Conservation (phyloP, 352 stramenopile genomes). For the Globisporangium uncinulatum region DNA sequence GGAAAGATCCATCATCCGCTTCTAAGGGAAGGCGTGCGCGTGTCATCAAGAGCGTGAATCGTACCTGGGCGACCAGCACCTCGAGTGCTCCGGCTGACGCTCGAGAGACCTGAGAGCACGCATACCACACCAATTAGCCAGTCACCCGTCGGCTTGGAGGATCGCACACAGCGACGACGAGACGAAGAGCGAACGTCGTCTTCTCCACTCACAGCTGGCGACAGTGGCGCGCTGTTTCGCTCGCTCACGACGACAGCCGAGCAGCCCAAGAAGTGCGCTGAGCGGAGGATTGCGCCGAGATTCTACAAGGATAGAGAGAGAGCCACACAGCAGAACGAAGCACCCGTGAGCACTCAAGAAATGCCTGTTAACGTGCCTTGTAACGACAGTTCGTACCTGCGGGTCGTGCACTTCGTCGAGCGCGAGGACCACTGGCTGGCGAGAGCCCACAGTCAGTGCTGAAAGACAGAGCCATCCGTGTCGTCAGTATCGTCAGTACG, state of each 20-base stretch:
- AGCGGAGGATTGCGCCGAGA: constrained; percentile 72
- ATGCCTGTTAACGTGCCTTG: too few relatives aligned
- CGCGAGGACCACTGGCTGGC: constrained; percentile 55
- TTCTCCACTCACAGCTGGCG: constrained; percentile 35
- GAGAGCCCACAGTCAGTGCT: constrained; percentile 31
- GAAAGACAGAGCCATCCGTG: neutral
- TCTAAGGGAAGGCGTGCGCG: neutral
- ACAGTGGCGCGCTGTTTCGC: constrained; percentile 65
- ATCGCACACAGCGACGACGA: neutral
- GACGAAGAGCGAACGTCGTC: neutral
- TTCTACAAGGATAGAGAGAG: constrained; percentile 23
- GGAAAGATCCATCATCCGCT: too few relatives aligned
- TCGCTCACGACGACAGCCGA: constrained; percentile 61
- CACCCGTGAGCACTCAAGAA: too few relatives aligned
- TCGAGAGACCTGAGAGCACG: constrained; percentile 37
- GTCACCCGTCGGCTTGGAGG: too few relatives aligned
- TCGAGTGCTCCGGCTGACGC: constrained; percentile 69
- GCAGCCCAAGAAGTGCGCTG: constrained; percentile 72
- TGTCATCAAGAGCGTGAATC: neutral
- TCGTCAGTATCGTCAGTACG: neutral
- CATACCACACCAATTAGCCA: neutral
- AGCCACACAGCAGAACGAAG: neutral
- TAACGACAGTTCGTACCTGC: constrained; percentile 22
- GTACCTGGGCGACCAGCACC: constrained; percentile 70
- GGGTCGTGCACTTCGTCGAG: constrained; percentile 79